These are phyloP conservation scores for Kwoniella sp. DNA, from an alignment of 768 basidiomycete genomes.

Conservation along the genomic window DNA sequence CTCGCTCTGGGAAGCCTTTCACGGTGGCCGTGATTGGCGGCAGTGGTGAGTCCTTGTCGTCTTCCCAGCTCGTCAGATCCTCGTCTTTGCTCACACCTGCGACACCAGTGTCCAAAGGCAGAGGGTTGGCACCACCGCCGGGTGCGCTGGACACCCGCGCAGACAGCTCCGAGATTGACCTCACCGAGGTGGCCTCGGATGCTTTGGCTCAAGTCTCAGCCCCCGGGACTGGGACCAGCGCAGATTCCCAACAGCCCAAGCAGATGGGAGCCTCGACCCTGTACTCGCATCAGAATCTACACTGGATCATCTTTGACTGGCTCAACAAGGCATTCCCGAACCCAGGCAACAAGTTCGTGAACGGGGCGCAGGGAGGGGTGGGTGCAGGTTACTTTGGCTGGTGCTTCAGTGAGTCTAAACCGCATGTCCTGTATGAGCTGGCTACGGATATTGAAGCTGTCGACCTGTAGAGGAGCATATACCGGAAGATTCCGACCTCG, in stretches of 20 bases:
- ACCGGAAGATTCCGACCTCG: constrained; percentile 35
- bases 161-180: neutral
- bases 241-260: too few relatives aligned
- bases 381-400: constrained; percentile 38
- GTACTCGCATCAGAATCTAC: constrained; percentile 44
- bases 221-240: too few relatives aligned
- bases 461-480: constrained; percentile 40
- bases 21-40: constrained; percentile 46
- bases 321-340: constrained; percentile 40
- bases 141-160: neutral
- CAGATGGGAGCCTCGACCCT: constrained; percentile 30
- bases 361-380: constrained; percentile 42
- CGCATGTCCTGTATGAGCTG: neutral
- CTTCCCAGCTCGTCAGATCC: neutral
- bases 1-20: constrained; percentile 30
- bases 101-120: constrained; percentile 36
- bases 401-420: constrained; percentile 35
- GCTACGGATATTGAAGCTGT: too few relatives aligned
- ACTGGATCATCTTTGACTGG: constrained; percentile 41
- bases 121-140: constrained; percentile 27
- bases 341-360: constrained; percentile 29
- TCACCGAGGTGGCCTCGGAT: neutral
- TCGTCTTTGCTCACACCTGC: neutral
- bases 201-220: neutral
- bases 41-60: constrained; percentile 22